A percentile compares a stretch with the other conserved stretches of the same genome.
Conservation (phyloP, 2,329 filamentous ascomycete genomes). For the Fusarium abutilonis region DNA sequence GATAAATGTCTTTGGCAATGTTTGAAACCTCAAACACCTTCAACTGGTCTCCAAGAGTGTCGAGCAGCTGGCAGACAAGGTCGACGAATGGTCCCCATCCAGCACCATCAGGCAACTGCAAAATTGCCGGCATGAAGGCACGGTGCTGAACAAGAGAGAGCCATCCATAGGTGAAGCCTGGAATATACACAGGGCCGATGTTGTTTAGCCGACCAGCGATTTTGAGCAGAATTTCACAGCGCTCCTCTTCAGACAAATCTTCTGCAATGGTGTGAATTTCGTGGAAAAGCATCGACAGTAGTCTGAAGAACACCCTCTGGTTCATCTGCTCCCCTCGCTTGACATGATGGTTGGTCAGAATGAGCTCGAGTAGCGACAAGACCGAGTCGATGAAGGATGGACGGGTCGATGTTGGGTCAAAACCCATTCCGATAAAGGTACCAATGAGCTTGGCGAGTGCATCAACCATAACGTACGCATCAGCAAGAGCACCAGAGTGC, state of each 20-base stretch:
- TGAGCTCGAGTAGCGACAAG: slow-evolving; percentile 78
- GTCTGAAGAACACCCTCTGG: slow-evolving; percentile 88
- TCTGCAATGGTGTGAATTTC: slow-evolving; percentile 71
- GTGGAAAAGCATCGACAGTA: slow-evolving; percentile 85
- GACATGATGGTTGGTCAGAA: slow-evolving; percentile 86
- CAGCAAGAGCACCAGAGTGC: slow-evolving; percentile 67
- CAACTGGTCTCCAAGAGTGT: slow-evolving; percentile 80
- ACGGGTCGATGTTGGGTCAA: slow-evolving; percentile 71
- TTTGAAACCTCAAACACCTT: slow-evolving; percentile 75
- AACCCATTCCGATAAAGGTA: slow-evolving; percentile 77
- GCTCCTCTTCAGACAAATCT: slow-evolving; percentile 68
- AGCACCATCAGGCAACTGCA: slow-evolving; percentile 71
- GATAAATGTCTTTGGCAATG: slow-evolving; percentile 83
- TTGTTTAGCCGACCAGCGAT: slow-evolving; percentile 77
- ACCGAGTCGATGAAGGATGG: slow-evolving; percentile 80
- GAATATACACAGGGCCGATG: slow-evolving; percentile 79
- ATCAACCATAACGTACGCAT: slow-evolving; percentile 73
- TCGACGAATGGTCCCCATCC: slow-evolving; percentile 83
- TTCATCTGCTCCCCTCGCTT: slow-evolving; percentile 84
- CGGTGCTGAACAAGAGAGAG: slow-evolving; percentile 83
- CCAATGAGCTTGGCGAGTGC: slow-evolving; percentile 83
- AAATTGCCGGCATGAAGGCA: slow-evolving; percentile 80
- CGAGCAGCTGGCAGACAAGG: slow-evolving; percentile 76
- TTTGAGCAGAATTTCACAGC: slow-evolving; percentile 74
- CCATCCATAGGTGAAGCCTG: slow-evolving; percentile 88